Evolutionary conservation across 1,284 basidiomycete genomes (phyloP), one percentile per base, ranked within the genome.

Genomic region (Meira nashicola): DNA sequence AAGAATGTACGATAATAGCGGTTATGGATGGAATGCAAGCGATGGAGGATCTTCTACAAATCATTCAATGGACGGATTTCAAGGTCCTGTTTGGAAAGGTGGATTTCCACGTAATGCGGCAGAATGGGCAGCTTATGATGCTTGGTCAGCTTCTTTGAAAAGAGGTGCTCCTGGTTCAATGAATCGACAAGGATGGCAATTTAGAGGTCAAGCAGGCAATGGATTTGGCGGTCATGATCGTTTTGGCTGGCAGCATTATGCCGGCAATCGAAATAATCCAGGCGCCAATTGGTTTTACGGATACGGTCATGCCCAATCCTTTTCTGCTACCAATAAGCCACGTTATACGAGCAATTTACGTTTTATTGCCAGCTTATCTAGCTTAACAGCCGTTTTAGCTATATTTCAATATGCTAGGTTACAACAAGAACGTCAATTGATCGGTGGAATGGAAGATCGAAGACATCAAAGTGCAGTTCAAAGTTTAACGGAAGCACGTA

Each of bases 1-100:
- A 14, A 23, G 49, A 44, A 23, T 19, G 17, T 70, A 67, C 55
- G 54, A 68, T 37, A 21, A 44, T 10, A 54, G 46, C 11, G 62
- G 64, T 2, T 37, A 55, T 38, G 68, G 68, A 8, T 70, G 68
- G 68, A 41, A 55, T 15, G 55, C 17, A 15, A 4, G 6, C 12
- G 25, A n/a, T n/a, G 40, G 54, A 19, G 57, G 38, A 37, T 19
- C 43, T 28, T 48, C 47, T n/a, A 37, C 49, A 28, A 38, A 25
- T 11, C 5, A 37, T 39, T 14, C 23, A 1, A 12, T 11, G 11
- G 50, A 17, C 19, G 44, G 52, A 14, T 47, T 49, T 21, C 15
- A 28, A 10, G 47, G n/a, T 12, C 37, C 52, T 11, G 46, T 37
- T 23, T 58, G 56, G 56, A 33, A 39, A 21, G 56, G 56, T n/a